Conservation (phyloP, 2,329 filamentous ascomycete species). For the Hirsutella rhossiliensis region DNA sequence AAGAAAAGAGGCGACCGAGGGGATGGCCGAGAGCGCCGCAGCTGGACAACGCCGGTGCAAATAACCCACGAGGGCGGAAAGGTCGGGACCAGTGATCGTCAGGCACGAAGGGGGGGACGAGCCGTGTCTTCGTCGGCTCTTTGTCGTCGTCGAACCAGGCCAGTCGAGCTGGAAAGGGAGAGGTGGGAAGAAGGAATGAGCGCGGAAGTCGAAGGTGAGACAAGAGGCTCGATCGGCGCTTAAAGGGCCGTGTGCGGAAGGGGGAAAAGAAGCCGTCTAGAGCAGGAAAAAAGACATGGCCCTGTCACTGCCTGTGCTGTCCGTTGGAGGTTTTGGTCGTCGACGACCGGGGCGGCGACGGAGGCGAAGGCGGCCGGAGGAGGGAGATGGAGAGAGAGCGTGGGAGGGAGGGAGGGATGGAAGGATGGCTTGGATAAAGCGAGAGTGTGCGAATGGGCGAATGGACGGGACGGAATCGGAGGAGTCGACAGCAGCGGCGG, state of each 20-base stretch:
- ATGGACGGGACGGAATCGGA: neutral
- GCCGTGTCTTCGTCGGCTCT: constrained; percentile 5
- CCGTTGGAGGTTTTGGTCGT: neutral
- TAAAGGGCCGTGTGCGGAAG: constrained; percentile 7
- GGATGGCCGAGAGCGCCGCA: constrained; percentile 1
- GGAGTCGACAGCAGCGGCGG: neutral
- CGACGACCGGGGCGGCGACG: neutral
- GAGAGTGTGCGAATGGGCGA: neutral
- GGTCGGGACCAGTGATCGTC: constrained; percentile 4
- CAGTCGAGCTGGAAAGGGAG: constrained; percentile 7
- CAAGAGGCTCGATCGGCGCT: constrained; percentile 7
- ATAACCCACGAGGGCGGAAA: neutral
- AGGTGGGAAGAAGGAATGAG: constrained; percentile 12
- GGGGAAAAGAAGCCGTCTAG: constrained; percentile 1
- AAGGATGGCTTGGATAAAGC: neutral
- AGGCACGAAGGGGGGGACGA: constrained; percentile 5
- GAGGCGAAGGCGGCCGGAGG: neutral
- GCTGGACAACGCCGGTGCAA: constrained; percentile 1
- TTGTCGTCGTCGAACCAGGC: constrained; percentile 7
- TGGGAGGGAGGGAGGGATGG: neutral
- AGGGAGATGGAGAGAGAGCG: neutral
- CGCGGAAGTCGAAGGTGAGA: constrained; percentile 9
- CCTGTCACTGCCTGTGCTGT: neutral
- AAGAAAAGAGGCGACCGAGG: neutral
- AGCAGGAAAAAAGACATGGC: constrained; percentile 1